Percentiles rank a stretch among this genome's conserved stretches.
Conservation (phyloP, 1,284 basidiomycete genomes). For the Tilletia indica region DNA sequence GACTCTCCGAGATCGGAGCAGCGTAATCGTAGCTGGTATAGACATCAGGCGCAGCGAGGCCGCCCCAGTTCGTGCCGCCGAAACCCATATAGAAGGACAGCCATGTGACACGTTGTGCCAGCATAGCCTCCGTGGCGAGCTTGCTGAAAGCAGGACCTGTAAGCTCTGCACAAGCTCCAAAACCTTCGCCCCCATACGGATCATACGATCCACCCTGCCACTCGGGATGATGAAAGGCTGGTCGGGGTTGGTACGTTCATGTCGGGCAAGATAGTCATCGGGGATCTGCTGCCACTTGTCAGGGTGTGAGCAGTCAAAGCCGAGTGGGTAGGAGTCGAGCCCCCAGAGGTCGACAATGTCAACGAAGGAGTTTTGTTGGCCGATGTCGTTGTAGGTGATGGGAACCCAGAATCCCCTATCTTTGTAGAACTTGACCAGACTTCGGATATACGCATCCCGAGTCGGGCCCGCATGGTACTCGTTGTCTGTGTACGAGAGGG, state of each 20-base stretch:
- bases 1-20: conserved; percentile 34
- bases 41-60: conserved; percentile 26
- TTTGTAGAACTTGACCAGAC: conserved; percentile 32
- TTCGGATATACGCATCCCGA: conserved; percentile 44
- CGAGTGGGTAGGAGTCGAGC: conserved; percentile 64
- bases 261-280: conserved; percentile 35
- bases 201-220: conserved; percentile 56
- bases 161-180: conserved; percentile 32
- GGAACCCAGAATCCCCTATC: conserved; percentile 34
- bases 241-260: conserved; percentile 59
- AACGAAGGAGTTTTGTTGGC: conserved; percentile 35
- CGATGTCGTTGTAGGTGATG: conserved; percentile 38
- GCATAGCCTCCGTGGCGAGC: conserved; percentile 31
- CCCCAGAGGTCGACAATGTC: conserved; percentile 63
- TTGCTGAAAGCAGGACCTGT: conserved; percentile 33
- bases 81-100: conserved; percentile 68
- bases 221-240: conserved; percentile 70
- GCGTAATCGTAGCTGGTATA: conserved; percentile 58
- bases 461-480: conserved; percentile 48
- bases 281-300: conserved; percentile 61
- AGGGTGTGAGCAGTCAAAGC: conserved; percentile 71
- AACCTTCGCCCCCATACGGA: conserved; percentile 35
- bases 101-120: conserved; percentile 34
- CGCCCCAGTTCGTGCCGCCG: conserved; percentile 70
- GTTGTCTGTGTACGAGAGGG: conserved; percentile 27